Conservation (phyloP, 495 filamentous ascomycete species). For the Aspergillus ostianus region DNA sequence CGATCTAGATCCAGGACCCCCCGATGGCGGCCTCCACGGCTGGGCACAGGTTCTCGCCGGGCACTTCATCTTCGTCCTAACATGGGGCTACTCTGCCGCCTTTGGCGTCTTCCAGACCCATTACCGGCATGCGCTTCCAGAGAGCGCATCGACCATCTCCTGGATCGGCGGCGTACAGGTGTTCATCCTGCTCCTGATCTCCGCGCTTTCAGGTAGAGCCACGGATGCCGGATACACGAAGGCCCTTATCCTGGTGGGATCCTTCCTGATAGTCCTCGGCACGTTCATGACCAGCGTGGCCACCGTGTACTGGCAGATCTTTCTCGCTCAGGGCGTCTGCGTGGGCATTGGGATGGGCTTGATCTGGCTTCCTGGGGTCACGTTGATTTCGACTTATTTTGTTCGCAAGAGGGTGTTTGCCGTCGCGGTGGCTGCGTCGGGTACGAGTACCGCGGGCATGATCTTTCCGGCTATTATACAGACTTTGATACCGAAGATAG, state of each 20-base stretch:
- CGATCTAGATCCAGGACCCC: constrained; percentile 11
- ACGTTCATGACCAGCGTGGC: constrained; percentile 71
- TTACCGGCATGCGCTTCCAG: constrained; percentile 53
- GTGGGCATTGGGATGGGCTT: constrained; percentile 72
- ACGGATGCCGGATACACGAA: constrained; percentile 71
- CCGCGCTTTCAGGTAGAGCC: constrained; percentile 63
- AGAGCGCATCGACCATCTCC: constrained; percentile 63
- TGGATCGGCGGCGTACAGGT: constrained; percentile 77
- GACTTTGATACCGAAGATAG: constrained; percentile 64
- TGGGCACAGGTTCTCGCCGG: constrained; percentile 66
- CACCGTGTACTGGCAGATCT: constrained; percentile 67
- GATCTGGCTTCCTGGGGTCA: constrained; percentile 66
- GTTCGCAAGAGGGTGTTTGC: constrained; percentile 62
- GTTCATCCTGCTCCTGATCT: constrained; percentile 71
- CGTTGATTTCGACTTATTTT: constrained; percentile 75
- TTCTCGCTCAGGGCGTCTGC: constrained; percentile 80
- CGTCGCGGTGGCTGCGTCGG: constrained; percentile 64
- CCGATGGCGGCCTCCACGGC: constrained; percentile 57
- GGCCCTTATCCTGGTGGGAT: constrained; percentile 52
- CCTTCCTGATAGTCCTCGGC: constrained; percentile 58
- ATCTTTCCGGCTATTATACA: constrained; percentile 73
- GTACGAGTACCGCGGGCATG: constrained; percentile 72
- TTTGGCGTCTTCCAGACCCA: constrained; percentile 83
- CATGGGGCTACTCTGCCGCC: constrained; percentile 74
- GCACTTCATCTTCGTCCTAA: constrained; percentile 67